A percentile compares a stretch with the other conserved stretches of the same genome.
Evolutionary conservation across 2,329 filamentous ascomycete species (phyloP).

Genomic region (Gyromitra esculenta): DNA sequence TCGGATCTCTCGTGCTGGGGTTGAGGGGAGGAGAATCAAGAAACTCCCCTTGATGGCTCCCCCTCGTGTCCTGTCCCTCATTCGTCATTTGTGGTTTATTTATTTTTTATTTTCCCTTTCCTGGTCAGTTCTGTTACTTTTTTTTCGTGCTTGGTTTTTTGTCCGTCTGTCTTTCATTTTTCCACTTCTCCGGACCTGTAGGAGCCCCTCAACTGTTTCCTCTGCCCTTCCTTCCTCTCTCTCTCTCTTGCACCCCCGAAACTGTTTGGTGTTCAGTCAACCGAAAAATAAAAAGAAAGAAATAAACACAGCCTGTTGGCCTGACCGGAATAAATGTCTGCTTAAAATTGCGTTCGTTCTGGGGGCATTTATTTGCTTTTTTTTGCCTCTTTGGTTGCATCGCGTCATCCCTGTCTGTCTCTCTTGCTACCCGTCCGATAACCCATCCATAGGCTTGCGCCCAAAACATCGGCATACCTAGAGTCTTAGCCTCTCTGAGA

Average conservation of each 20-base stretch:
- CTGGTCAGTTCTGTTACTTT: conserved; percentile 18
- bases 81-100: conserved; percentile 21
- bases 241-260: not conserved
- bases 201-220: conserved; percentile 8
- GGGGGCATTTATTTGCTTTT: conserved; percentile 46
- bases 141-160: not conserved
- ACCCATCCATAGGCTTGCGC: conserved; percentile 26
- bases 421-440: conserved; percentile 41
- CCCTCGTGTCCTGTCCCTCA: conserved; percentile 18
- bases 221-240: conserved; percentile 7
- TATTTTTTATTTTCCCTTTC: not conserved
- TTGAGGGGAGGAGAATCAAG: conserved; percentile 18
- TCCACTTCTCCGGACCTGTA: conserved; percentile 1
- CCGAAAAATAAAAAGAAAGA: conserved; percentile 6
- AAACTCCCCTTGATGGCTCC: conserved; percentile 12
- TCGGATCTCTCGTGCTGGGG: conserved; percentile 13
- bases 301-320: conserved; percentile 7
- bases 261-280: conserved; percentile 35
- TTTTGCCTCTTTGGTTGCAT: conserved; percentile 43
- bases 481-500: conserved; percentile 32
- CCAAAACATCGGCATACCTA: conserved; percentile 36
- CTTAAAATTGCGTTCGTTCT: conserved; percentile 43
- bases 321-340: conserved; percentile 38
- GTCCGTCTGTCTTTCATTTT: not conserved
- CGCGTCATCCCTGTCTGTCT: conserved; percentile 47